Conservation (phyloP, 345 rosid genomes). For the Eucalyptus paniculata region DNA sequence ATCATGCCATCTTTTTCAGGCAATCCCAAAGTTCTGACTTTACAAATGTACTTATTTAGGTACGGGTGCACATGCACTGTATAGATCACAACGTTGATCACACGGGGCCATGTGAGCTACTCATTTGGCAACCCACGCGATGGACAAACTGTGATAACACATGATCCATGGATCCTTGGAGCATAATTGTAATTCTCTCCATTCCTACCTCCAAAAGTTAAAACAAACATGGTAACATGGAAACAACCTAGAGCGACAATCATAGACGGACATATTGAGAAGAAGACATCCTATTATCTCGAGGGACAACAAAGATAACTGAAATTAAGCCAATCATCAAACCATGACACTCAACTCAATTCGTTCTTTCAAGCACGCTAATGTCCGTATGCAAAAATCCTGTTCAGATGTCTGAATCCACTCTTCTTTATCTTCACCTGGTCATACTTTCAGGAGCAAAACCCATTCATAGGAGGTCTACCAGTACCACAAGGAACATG, state of each 20-base stretch:
- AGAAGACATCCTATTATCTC: neutral
- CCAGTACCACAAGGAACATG: neutral
- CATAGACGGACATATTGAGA: neutral
- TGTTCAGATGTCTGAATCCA: neutral
- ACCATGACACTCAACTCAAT: neutral
- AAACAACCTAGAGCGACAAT: neutral
- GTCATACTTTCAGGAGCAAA: neutral
- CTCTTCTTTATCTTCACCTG: neutral
- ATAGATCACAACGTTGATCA: neutral
- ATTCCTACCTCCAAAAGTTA: neutral
- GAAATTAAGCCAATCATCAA: neutral
- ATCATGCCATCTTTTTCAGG: neutral
- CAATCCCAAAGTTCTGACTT: neutral
- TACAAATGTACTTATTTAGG: neutral
- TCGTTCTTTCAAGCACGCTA: neutral
- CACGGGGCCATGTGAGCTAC: rapidly evolving
- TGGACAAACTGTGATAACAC: neutral
- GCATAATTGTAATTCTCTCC: neutral
- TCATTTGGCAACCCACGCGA: neutral
- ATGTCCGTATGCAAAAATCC: neutral
- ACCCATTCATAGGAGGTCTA: neutral
- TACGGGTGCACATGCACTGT: neutral
- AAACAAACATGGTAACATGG: neutral
- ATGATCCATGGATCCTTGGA: neutral
- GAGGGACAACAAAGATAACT: neutral